Percentiles rank a stretch among this genome's conserved stretches.
Evolutionary conservation across 2,329 filamentous ascomycete species (phyloP).

Genomic region (Fusarium xylarioides): DNA sequence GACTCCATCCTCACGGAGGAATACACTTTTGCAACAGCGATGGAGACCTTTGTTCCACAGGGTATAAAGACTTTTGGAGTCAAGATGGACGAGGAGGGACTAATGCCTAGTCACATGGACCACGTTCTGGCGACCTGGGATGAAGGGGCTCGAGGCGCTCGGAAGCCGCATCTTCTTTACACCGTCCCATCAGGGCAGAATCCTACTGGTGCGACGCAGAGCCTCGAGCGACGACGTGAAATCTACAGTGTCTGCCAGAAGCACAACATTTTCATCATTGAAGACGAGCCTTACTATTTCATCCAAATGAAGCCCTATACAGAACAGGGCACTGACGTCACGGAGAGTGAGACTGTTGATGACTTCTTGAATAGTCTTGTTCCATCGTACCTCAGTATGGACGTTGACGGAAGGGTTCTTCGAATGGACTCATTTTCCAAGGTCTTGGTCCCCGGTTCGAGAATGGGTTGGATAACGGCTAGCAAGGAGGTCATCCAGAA

Average conservation of each 20-base stretch:
- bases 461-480: background rate
- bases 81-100: background rate
- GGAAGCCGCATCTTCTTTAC: background rate
- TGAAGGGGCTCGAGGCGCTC: background rate
- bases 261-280: background rate
- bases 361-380: background rate
- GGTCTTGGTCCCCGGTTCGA: background rate
- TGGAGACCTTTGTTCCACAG: background rate
- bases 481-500: background rate
- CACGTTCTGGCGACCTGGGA: background rate
- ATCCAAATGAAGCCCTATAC: background rate
- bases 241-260: background rate
- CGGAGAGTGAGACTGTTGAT: background rate
- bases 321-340: rapidly evolving
- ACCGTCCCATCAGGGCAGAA: background rate
- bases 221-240: background rate
- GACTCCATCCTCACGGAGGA: background rate
- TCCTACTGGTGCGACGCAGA: background rate
- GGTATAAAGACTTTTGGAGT: background rate
- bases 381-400: background rate
- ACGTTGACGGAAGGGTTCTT: background rate
- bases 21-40: background rate
- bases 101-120: background rate
- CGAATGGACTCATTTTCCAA: background rate
- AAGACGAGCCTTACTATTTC: background rate